These are phyloP conservation scores for Pisolithus tinctorius DNA, from an alignment of 768 basidiomycete genomes.

Conservation along the genomic window DNA sequence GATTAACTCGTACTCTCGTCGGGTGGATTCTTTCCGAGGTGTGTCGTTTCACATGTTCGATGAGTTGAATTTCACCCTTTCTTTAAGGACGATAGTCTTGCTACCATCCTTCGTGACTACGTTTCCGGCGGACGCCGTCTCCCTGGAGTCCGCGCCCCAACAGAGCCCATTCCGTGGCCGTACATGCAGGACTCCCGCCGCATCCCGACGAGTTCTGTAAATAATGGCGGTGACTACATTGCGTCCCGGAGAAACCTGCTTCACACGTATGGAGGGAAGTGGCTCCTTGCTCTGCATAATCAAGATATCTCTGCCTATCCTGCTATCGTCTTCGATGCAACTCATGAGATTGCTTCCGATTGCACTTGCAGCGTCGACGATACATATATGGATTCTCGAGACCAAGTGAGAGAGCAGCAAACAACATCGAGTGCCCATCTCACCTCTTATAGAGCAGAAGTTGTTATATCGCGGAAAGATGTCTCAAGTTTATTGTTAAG, in stretches of 20 bases:
- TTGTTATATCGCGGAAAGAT: constrained; percentile 30
- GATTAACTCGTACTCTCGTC: constrained; percentile 52
- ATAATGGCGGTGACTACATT: constrained; percentile 69
- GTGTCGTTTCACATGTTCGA: constrained; percentile 6
- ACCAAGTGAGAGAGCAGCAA: neutral
- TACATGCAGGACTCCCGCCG: constrained; percentile 18
- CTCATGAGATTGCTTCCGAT: constrained; percentile 36
- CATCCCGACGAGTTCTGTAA: constrained; percentile 32
- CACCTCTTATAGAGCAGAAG: neutral
- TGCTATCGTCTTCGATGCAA: constrained; percentile 45
- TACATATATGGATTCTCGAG: neutral
- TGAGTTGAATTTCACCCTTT: constrained; percentile 1
- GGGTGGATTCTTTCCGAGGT: constrained; percentile 75
- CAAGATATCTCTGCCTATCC: constrained; percentile 51
- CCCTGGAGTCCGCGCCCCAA: constrained; percentile 54
- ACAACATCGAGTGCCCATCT: neutral
- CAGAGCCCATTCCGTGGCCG: constrained; percentile 53
- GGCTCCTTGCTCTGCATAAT: constrained; percentile 66
- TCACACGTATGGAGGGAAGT: constrained; percentile 51
- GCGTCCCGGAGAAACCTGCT: constrained; percentile 49
- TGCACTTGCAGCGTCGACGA: neutral
- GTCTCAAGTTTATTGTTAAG: constrained; percentile 47
- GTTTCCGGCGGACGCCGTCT: constrained; percentile 49
- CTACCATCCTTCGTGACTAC: constrained; percentile 61
- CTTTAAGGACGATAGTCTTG: constrained; percentile 57